Conservation (phyloP, 225 moss, liverwort and hornwort species). For the Anthoceros angustus region DNA sequence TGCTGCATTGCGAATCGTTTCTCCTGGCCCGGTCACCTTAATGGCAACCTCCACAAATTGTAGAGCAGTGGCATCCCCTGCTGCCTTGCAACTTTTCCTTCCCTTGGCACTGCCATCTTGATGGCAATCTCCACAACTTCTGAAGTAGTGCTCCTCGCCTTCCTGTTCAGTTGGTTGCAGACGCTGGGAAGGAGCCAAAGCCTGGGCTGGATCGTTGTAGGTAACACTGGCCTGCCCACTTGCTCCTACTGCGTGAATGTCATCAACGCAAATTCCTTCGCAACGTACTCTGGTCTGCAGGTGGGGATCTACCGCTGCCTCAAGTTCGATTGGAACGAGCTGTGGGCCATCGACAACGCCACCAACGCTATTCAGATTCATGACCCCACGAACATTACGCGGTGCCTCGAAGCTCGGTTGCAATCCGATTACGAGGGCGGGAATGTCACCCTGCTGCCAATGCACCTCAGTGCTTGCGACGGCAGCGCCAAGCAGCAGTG, state of each 20-base stretch:
- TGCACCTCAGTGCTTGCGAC: background rate
- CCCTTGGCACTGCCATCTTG: no score
- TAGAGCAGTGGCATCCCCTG: no score
- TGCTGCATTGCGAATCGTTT: no score
- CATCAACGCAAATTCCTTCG: background rate
- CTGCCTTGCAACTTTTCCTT: no score
- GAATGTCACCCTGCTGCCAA: background rate
- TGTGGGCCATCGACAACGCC: background rate
- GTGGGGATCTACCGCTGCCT: background rate
- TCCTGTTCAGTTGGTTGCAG: no score
- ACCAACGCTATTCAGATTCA: background rate
- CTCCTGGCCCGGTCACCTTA: no score
- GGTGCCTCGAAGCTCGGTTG: background rate
- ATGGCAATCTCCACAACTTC: no score
- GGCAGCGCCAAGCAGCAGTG: background rate
- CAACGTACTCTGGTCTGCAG: background rate
- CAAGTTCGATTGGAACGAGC: background rate
- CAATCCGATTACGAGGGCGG: background rate
- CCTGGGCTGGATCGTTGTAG: background rate
- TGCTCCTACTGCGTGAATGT: constrained; percentile 1
- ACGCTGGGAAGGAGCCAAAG: background rate
- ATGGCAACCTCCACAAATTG: no score
- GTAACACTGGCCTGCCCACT: background rate
- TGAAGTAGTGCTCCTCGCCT: no score
- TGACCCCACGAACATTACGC: background rate